Evolutionary conservation across 2,329 filamentous ascomycete genomes (phyloP), one percentile per base, ranked within the genome.

Genomic region (Cryphonectria nitschkei): DNA sequence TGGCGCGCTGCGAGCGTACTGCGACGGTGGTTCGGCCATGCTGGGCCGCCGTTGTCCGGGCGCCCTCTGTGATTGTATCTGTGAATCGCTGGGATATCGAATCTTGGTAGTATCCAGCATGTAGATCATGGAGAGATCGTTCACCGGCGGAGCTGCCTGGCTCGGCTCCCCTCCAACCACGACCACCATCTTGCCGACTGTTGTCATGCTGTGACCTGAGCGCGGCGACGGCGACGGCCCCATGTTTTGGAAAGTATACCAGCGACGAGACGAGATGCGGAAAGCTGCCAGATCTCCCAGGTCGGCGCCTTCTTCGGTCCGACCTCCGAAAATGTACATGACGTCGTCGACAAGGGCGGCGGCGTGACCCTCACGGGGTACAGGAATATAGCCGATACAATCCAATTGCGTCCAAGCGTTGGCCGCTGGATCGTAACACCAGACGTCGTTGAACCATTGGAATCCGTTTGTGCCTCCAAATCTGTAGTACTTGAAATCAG

Each of bases 221-320:
- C 96, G 88, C 43, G 96, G 91, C 3, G 95, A 98, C 0, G 96
- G 96, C 0, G 95, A 97, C 3, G 95, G 95, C 0, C 96, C 96
- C 96, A 99, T 99, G 78, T 99, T 99, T 78, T 99, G 96, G 82
- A 99, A 99, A 50, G 96, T 99, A 80, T 98, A 99, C 96, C 96
- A 99, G 72, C 96, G 89, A 74, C 93, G 90, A 14, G 94, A 94
- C 0, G 92, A 89, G 71, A 90, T 89, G 68, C 87, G 82, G 76
- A 90, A 90, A 1, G 96, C 96, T 2, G 96, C 95, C 60, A 99
- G 86, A 80, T 99, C 96, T 46, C 95, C 96, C 4, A 99, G 84
- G 79, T 99, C 96, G 39, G 91, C 89, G 1, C 96, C 96, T 75
- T 98, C 95, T 78, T 98, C 94, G 0, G 94, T 98, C 72, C 96